These are phyloP conservation scores for Petasospora fabianii DNA, from an alignment of 1,139 yeast species.

Conservation along the genomic window DNA sequence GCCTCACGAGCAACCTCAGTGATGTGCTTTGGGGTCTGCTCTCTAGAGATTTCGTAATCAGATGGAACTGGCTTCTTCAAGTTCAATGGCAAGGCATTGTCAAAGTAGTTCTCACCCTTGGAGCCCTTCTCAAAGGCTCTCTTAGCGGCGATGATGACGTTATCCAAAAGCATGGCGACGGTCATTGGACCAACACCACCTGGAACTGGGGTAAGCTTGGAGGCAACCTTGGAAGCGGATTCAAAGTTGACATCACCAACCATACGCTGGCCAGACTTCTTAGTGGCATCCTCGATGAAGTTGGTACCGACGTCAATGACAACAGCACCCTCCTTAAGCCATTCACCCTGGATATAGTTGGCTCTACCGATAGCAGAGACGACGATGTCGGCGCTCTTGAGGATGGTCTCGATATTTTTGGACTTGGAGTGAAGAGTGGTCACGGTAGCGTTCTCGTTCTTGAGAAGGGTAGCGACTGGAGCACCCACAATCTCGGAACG, in stretches of 20 bases:
- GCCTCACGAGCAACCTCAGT: conserved; percentile 63
- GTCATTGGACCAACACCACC: conserved; percentile 94
- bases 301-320: conserved; percentile 81
- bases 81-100: conserved; percentile 49
- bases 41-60: conserved; percentile 71
- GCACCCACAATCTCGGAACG: conserved; percentile 83
- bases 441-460: conserved; percentile 71
- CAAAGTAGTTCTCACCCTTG: conserved; percentile 17
- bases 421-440: conserved; percentile 68
- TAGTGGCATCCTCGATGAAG: conserved; percentile 59
- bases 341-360: conserved; percentile 64
- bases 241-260: conserved; percentile 78
- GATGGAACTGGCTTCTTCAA: conserved; percentile 64
- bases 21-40: conserved; percentile 67
- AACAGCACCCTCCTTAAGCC: conserved; percentile 66
- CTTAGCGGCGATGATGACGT: conserved; percentile 64
- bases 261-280: conserved; percentile 60
- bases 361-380: conserved; percentile 78
- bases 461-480: conserved; percentile 70
- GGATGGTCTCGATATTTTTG: conserved; percentile 43
- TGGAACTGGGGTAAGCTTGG: conserved; percentile 75
- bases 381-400: conserved; percentile 65
- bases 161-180: conserved; percentile 74
- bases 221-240: conserved; percentile 51
- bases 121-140: conserved; percentile 24